Conservation (phyloP, 331 rosid genomes). For the Quercus phellos region DNA sequence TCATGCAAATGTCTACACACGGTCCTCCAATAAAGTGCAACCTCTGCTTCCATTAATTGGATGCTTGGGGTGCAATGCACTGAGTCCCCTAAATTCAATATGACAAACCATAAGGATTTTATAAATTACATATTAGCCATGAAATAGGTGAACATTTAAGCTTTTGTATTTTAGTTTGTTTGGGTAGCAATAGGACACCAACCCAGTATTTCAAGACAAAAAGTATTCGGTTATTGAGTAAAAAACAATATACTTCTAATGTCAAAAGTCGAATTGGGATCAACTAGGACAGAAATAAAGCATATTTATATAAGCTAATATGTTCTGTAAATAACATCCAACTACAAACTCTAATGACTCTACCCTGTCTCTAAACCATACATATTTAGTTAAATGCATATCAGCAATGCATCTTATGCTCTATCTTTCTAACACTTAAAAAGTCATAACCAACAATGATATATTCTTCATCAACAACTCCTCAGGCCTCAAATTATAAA, state of each 20-base stretch:
- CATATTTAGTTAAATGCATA: neutral
- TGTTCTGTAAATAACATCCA: neutral
- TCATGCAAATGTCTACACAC: slow-evolving; percentile 68
- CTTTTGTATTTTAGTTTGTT: neutral
- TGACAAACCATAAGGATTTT: slow-evolving; percentile 10
- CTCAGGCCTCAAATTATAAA: neutral
- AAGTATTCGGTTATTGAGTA: too few relatives aligned
- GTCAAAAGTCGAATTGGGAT: too few relatives aligned
- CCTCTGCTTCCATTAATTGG: slow-evolving; percentile 80
- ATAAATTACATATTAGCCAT: neutral
- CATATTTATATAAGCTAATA: neutral
- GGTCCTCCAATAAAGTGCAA: slow-evolving; percentile 78
- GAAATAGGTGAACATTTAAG: neutral
- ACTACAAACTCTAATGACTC: neutral
- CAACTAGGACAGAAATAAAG: too few relatives aligned
- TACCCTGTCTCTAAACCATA: neutral
- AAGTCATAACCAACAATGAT: neutral
- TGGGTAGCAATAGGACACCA: neutral
- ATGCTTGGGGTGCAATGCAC: slow-evolving; percentile 36
- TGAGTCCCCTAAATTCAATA: slow-evolving; percentile 31
- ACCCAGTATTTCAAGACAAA: too few relatives aligned
- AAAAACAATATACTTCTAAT: too few relatives aligned
- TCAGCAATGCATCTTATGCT: neutral
- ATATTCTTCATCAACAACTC: neutral
- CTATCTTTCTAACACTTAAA: neutral